Evolutionary conservation across 805 yeast genomes (phyloP).

Genomic region (Candida michaelii): DNA sequence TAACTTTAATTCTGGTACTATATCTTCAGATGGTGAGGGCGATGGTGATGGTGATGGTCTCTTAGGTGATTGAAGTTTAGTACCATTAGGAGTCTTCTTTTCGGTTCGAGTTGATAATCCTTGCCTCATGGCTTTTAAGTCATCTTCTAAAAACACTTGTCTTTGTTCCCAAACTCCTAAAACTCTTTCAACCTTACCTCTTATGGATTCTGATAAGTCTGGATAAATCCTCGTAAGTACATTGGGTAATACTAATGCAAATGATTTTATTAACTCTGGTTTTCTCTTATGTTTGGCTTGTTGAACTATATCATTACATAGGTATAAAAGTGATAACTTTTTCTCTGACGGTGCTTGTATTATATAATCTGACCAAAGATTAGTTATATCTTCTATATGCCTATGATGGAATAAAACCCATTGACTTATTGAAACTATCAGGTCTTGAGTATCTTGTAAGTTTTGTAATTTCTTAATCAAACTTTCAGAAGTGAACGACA

Average conservation of each 20-base stretch:
- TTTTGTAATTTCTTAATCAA: conserved; percentile 35
- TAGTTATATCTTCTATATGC: conserved; percentile 35
- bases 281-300: conserved; percentile 65
- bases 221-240: conserved; percentile 35
- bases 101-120: too few relatives aligned
- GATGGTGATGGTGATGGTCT: background rate
- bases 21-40: background rate
- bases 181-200: conserved; percentile 50
- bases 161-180: conserved; percentile 61
- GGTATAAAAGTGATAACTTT: conserved; percentile 60
- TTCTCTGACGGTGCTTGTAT: conserved; percentile 22
- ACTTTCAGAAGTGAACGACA: conserved; percentile 40
- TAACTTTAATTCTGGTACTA: conserved; percentile 29
- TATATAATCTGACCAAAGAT: conserved; percentile 36
- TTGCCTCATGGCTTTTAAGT: conserved; percentile 26
- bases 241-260: conserved; percentile 48
- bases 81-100: too few relatives aligned
- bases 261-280: conserved; percentile 57
- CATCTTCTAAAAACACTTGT: conserved; percentile 36
- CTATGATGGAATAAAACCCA: conserved; percentile 49
- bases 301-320: conserved; percentile 82
- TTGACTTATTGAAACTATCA: conserved; percentile 45
- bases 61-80: background rate
- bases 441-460: conserved; percentile 46
- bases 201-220: conserved; percentile 33